Evolutionary conservation across 2,329 filamentous ascomycete species (phyloP).

Genomic region (Calcarisporium arbuscula): DNA sequence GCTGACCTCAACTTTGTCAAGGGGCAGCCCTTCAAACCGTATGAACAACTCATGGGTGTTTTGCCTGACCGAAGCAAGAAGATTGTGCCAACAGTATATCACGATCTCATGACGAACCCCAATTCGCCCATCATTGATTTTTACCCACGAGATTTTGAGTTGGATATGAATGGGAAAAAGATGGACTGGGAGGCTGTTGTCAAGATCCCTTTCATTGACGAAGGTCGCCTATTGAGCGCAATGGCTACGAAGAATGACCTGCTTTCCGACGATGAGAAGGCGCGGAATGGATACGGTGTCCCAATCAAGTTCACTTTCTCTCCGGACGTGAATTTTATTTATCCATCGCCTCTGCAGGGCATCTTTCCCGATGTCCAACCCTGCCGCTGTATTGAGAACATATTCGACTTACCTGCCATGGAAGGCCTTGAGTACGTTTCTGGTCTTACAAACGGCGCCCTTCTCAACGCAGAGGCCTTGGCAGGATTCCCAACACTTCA

Average conservation of each 20-base stretch:
- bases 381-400: constrained; percentile 91
- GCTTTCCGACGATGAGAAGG: constrained; percentile 71
- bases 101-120: constrained; percentile 85
- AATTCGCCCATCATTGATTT: constrained; percentile 95
- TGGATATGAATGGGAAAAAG: constrained; percentile 99
- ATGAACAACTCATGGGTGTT: constrained; percentile 97
- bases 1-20: constrained; percentile 89
- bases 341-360: constrained; percentile 80
- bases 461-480: constrained; percentile 74
- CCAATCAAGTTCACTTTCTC: constrained; percentile 90
- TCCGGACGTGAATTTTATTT: constrained; percentile 68
- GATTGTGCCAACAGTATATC: constrained; percentile 84
- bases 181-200: constrained; percentile 99
- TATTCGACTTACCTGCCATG: constrained; percentile 88
- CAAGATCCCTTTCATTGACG: constrained; percentile 98
- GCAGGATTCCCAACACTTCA: constrained; percentile 91
- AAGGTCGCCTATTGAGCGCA: constrained; percentile 73
- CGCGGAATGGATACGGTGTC: constrained; percentile 84
- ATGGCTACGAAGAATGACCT: constrained; percentile 80
- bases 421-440: constrained; percentile 82
- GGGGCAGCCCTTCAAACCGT: constrained; percentile 90
- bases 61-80: constrained; percentile 94
- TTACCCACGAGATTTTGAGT: constrained; percentile 91
- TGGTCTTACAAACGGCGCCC: constrained; percentile 76
- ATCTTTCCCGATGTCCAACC: constrained; percentile 83